Evolutionary conservation across 2,329 filamentous ascomycete species (phyloP).

Genomic region (Ploettnerulaceae sp.): DNA sequence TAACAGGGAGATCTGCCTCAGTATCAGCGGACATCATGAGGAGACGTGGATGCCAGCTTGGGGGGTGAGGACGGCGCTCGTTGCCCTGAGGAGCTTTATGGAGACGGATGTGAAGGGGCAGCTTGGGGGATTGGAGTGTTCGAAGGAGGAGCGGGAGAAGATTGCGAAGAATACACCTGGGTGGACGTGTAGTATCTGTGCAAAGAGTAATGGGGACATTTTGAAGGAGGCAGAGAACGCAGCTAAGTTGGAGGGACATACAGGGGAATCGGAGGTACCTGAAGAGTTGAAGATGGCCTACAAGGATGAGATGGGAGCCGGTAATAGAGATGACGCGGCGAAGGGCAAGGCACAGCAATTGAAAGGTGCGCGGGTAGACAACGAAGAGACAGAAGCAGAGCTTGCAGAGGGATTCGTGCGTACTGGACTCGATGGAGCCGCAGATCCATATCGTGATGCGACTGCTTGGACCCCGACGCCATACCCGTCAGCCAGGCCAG

Average conservation of each 20-base stretch:
- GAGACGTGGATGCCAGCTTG: conserved; percentile 99
- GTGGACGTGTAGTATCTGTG: conserved; percentile 70
- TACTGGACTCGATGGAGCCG: conserved; percentile 36
- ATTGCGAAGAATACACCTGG: conserved; percentile 62
- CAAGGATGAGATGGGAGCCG: conserved; percentile 63
- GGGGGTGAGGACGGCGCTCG: conserved; percentile 86
- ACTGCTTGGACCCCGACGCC: conserved; percentile 18
- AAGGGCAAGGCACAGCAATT: conserved; percentile 35
- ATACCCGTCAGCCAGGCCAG: conserved; percentile 28
- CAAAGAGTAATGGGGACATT: conserved; percentile 66
- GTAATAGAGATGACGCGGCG: conserved; percentile 25
- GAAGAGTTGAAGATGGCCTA: conserved; percentile 59
- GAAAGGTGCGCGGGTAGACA: neutral
- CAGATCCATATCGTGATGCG: conserved; percentile 15
- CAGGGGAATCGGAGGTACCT: conserved; percentile 42
- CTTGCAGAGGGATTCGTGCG: conserved; percentile 55
- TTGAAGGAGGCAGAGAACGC: conserved; percentile 64
- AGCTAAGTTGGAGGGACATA: conserved; percentile 38
- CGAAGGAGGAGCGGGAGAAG: conserved; percentile 58
- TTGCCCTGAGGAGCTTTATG: conserved; percentile 83
- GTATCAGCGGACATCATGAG: conserved; percentile 91
- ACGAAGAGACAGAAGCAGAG: conserved; percentile 35
- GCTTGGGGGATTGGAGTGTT: conserved; percentile 80
- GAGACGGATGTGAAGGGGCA: conserved; percentile 84
- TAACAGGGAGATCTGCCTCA: conserved; percentile 94